Evolutionary conservation across 352 stramenopile species (phyloP), one percentile per base, ranked within the genome.

Genomic region (Globisporangium emineosum): DNA sequence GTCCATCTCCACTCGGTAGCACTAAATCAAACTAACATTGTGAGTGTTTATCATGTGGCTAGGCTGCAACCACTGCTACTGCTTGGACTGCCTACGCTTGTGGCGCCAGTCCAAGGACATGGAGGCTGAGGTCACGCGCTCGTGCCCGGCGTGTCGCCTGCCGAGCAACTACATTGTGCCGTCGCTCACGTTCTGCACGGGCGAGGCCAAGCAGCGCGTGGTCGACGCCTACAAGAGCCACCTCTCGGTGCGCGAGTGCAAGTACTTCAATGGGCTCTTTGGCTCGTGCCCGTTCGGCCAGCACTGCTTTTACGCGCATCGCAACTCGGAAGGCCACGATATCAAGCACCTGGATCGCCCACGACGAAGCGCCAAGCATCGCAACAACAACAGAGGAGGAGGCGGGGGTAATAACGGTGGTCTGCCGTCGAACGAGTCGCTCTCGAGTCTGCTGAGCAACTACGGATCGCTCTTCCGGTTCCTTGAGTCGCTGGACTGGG

Each of bases 151-250:
- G 15, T 93, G 84, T 19, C 80, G 84, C 17, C 35, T 82, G 30
- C 78, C 80, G 19, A 90, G 82, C 57, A 81, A 90, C 59, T 93
- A 83, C 60, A 89, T 93, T 51, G 81, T 93, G n/a, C 84, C 84
- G 40, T 93, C 84, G 35, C 81, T 91, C 37, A 77, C 76, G 32
- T 93, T 93, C 58, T 86, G 77, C 62, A 90, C 73, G 27, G 84
- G 84, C 27, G 75, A 79, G 2, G 75, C 76, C 4, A 93, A 93
- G 50, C 43, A 59, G 27, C 69, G 77, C 35, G 75, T 81, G 10
- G 76, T 91, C 15, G 78, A 83, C 15, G 80, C 73, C 25, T 93
- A 93, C 72, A 93, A 93, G 67, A 80, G 70, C 19, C 84, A 93
- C 60, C 69, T 93, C 54, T 73, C 82, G 15, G 67, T 90, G 57